Evolutionary conservation across 257 asterid genomes (phyloP), one percentile per base, ranked within the genome.

Genomic region (Forsythia suspensa): DNA sequence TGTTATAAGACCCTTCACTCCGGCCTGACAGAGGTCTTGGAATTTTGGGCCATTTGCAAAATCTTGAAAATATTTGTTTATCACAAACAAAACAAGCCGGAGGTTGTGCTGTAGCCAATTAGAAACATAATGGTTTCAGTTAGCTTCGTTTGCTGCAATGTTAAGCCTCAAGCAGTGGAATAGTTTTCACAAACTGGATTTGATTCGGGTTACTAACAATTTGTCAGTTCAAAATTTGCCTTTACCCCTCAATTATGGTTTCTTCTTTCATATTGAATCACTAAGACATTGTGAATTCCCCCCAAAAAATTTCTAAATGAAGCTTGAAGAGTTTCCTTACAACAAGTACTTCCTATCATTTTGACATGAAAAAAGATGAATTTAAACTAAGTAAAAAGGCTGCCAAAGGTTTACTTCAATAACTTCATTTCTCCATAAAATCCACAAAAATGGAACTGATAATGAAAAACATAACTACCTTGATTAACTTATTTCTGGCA

Each of bases 21-120:
- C 99, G 42, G 96, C 96, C 73, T 91, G 96, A 73, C 99, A 95
- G 36, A 95, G 90, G 88, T 95, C 98, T 86, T 93, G 95, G 88
- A 93, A 95, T 83, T 81, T 86, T 67, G 98, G 89, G 46, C 98
- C 92, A 69, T 84, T 92, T 12, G 90, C 80, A 29, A 93, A 93
- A 74, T 95, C 97, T 83, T 89, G 98, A 85, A 93, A 93, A 85
- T 95, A 91, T 83, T 93, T 95, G 90, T 92, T 93, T 87, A 95
- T 92, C 39, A 91, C 97, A 78, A 95, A 95, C 88, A 95, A 85
- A 71, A 95, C 92, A 3, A 95, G 96, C 63, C 98, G 95, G 76
- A 95, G 96, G 83, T 95, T 95, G 85, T 93, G 99, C 98, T 95
- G 97, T 74, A 88, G 83, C 76, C 74, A 80, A 84, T 71, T 44